Evolutionary conservation across 176 grass and related monocot species (phyloP), one percentile per base, ranked within the genome.

Genomic region (Oryza longistaminata): DNA sequence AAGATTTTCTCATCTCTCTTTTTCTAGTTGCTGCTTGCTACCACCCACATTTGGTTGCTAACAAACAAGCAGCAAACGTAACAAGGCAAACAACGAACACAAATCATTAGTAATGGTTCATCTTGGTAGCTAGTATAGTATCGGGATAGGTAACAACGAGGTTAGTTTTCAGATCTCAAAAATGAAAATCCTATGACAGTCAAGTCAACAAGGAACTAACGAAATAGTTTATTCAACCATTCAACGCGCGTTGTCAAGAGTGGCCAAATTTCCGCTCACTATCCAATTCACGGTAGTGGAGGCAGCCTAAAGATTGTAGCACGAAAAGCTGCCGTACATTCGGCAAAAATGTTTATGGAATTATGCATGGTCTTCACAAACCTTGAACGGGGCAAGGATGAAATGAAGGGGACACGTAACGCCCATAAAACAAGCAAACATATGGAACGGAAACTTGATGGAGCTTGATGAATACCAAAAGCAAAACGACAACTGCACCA

Each of bases 291-390:
- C 7, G 22, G 22, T 1, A 34, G 34, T 75, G 46, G 21, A 74
- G 31, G 29, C n/a, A 12, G 27, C 6, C 7, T 9, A 39, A 15
- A 7, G 13, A 75, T 52, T 22, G 55, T 21, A 44, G 33, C 21
- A 33, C 4, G 44, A 67, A 66, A 77, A 79, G n/a, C 45, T 2
- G 75, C 29, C 53, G 40, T 69, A 65, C 82, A 72, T 39, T 52
- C 42, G 11, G 50, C 53, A 66, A 43, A 66, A 64, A 39, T 3
- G 48, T 15, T 15, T 42, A 43, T 0, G n/a, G 17, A 45, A 31
- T 1, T 21, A 14, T 2, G 60, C 43, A 76, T 52, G 82, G 3
- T 55, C 62, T 40, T 68, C 33, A 0, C 9, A 5, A 50, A 5
- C 7, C 29, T 45, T 58, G 9, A 29, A n/a, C 12, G 22, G 29